phyloP scores from a whole-genome alignment of 2,329 filamentous ascomycete genomes.

The Monosporascus sp. region DNA sequence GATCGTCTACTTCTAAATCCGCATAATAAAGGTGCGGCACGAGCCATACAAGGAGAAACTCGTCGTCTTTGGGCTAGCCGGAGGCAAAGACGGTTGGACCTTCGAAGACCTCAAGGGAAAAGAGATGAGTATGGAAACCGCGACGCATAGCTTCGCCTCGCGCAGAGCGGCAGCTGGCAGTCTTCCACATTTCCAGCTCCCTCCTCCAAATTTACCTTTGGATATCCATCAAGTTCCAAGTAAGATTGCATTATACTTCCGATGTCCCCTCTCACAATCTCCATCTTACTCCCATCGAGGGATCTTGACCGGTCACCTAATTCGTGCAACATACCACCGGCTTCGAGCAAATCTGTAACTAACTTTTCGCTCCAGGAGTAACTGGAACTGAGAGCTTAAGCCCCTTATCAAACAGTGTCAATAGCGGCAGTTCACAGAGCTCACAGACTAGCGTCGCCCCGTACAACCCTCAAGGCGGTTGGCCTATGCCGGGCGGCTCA shows the following conservation, averaged over 20 bases:
- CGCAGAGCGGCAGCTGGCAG: constrained; percentile 64
- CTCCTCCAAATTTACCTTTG: constrained; percentile 27
- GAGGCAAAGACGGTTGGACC: background rate
- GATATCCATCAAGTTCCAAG: constrained; percentile 27
- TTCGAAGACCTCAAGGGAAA: background rate
- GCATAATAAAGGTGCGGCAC: background rate
- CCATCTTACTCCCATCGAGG: background rate
- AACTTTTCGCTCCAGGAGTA: constrained; percentile 38
- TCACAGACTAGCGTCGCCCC: constrained; percentile 48
- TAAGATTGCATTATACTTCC: constrained; percentile 19
- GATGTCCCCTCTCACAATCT: constrained; percentile 3
- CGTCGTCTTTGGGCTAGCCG: background rate
- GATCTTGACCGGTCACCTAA: no score
- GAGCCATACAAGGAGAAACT: background rate
- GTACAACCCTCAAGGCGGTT: constrained; percentile 54
- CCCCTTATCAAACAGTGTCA: constrained; percentile 55
- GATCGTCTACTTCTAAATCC: background rate
- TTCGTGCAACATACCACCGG: no score
- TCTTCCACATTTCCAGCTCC: constrained; percentile 44
- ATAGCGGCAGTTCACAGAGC: constrained; percentile 52
- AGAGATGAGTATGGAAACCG: constrained; percentile 22
- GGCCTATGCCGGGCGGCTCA: constrained; percentile 48
- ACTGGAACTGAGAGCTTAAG: constrained; percentile 53
- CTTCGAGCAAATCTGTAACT: constrained; percentile 19
- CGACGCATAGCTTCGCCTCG: constrained; percentile 55